These are phyloP conservation scores for Citrullus amarus DNA, from an alignment of 306 rosid genomes.

Conservation along the genomic window DNA sequence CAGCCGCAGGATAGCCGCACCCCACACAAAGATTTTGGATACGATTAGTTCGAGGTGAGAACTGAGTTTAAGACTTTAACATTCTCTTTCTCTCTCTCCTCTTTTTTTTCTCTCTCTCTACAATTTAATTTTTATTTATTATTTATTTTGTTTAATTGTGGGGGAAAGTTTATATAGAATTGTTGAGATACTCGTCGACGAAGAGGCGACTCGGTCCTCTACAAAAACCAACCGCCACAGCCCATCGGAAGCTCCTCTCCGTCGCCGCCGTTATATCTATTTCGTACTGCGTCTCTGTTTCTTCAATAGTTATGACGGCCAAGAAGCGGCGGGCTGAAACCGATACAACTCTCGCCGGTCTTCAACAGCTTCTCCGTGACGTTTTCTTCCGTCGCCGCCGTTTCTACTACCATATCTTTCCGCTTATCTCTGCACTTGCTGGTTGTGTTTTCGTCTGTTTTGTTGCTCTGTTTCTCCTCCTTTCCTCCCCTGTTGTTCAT, in stretches of 20 bases:
- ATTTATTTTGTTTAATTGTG: not conserved
- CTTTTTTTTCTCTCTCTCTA: not conserved
- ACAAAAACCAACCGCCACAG: not conserved
- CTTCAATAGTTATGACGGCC: slow-evolving; percentile 10
- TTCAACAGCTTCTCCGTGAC: slow-evolving; percentile 14
- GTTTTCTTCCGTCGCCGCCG: slow-evolving; percentile 25
- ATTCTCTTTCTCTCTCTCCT: not conserved
- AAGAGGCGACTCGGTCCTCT: not conserved
- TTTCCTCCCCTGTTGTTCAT: slow-evolving; percentile 23
- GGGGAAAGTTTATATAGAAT: slow-evolving; percentile 6
- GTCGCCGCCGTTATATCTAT: not conserved
- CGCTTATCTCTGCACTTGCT: slow-evolving; percentile 41
- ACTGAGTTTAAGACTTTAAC: not conserved
- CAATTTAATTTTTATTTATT: not conserved
- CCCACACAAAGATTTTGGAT: slow-evolving; percentile 2
- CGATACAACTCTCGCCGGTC: not conserved
- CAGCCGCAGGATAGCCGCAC: not conserved
- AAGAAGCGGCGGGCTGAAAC: slow-evolving; percentile 26
- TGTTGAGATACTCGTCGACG: not conserved
- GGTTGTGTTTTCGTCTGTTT: slow-evolving; percentile 42
- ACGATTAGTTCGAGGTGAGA: slow-evolving; percentile 3
- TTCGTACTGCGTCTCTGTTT: not conserved
- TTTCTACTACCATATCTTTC: slow-evolving; percentile 25
- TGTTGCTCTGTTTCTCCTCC: slow-evolving; percentile 29
- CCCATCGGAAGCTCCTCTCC: not conserved